phyloP scores from a whole-genome alignment of 257 asterid species.

The Nyctanthes arbortristis region DNA sequence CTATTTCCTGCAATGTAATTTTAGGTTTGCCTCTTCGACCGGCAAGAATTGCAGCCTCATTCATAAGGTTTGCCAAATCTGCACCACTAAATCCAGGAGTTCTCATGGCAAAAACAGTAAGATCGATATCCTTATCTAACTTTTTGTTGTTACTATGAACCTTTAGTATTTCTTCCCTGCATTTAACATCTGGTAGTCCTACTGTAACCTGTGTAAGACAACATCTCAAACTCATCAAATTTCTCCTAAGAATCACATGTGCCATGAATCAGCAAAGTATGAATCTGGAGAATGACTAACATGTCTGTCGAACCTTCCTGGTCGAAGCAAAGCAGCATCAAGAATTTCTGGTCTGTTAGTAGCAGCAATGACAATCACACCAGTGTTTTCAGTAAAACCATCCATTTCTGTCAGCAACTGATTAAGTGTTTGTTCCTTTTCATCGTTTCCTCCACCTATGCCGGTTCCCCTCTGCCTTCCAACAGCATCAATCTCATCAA shows the following conservation, averaged over 20 bases:
- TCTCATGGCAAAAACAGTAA: conserved; percentile 64
- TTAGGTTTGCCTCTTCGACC: conserved; percentile 63
- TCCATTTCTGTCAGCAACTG: conserved; percentile 75
- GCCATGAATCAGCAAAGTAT: too few species aligned
- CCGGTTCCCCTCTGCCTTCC: conserved; percentile 78
- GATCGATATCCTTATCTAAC: conserved; percentile 43
- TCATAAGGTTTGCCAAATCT: conserved; percentile 71
- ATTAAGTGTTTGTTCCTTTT: conserved; percentile 71
- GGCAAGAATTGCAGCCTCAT: conserved; percentile 77
- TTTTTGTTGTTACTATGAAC: conserved; percentile 58
- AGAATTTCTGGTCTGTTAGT: conserved; percentile 72
- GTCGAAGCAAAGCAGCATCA: conserved; percentile 69
- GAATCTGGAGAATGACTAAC: conserved; percentile 23
- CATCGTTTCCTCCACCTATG: conserved; percentile 82
- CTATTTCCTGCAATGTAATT: conserved; percentile 49
- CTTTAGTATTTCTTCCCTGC: conserved; percentile 59
- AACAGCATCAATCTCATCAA: conserved; percentile 75
- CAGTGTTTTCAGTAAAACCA: conserved; percentile 58
- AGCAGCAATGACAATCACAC: conserved; percentile 68
- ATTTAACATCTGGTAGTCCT: conserved; percentile 62
- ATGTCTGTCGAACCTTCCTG: conserved; percentile 74
- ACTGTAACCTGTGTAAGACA: conserved; percentile 46
- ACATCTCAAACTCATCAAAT: neutral
- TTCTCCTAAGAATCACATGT: neutral
- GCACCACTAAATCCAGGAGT: conserved; percentile 79